Evolutionary conservation across 495 filamentous ascomycete species (phyloP), one percentile per base, ranked within the genome.

Genomic region (Cladorrhinum samala): DNA sequence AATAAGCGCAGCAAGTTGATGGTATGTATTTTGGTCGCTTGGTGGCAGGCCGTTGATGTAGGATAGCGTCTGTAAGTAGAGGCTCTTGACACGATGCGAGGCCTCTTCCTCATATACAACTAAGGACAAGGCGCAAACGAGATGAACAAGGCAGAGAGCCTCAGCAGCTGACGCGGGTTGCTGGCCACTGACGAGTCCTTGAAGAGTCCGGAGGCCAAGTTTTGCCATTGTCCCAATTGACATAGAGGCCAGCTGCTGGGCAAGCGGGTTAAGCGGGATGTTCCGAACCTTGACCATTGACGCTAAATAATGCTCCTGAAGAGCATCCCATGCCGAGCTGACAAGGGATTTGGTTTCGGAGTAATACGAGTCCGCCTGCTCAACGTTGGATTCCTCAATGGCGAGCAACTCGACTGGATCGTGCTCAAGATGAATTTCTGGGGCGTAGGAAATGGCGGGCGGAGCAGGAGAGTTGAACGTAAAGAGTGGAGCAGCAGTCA

Each of bases 111-210:
- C 70, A 45, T 73, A 59, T 8, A 72, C 47, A 7, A 71, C 63
- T 19, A 76, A 45, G n/a, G 72, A 75, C 18, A 77, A 64, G 6
- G 73, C 68, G 46, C 72, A 76, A 24, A 73, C 62, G 14, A 77
- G 49, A 46, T 76, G 72, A 18, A 74, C 53, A 53, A 76, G 68
- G 58, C 72, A 77, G 8, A 76, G 51, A 3, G 60, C 65, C 17
- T 73, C 64, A 49, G 66, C 52, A 7, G 74, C 65, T 0, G 69
- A 68, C 0, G 60, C 53, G 1, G 64, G 58, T 2, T 61, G 52
- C 9, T 58, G 47, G 21, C 69, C 67, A 19, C 65, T 47, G 6
- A 76, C 52, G n/a, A 71, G 52, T 2, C 17, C 53, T 8, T 56
- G 60, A 1, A 77, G 56, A 21, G 66, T 64, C 13, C 60, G 56